phyloP scores from a whole-genome alignment of 768 basidiomycete genomes.

The Lentinula sp. region DNA sequence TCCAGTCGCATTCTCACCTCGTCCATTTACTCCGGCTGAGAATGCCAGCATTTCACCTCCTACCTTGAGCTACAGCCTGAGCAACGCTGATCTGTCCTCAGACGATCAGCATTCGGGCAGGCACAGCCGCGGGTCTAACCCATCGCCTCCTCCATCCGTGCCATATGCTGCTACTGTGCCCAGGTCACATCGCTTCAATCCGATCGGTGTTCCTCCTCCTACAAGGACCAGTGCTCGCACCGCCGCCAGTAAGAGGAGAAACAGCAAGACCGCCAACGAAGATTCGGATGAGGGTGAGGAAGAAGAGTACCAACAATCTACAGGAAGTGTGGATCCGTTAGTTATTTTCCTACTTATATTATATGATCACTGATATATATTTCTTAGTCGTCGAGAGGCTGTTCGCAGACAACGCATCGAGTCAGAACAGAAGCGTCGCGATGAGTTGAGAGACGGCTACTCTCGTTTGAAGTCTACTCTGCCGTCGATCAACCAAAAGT shows the following conservation, averaged over 20 bases:
- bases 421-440: conserved; percentile 86
- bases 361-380: background rate
- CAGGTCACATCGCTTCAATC: conserved; percentile 76
- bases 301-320: conserved; percentile 58
- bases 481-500: conserved; percentile 87
- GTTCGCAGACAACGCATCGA: conserved; percentile 91
- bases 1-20: conserved; percentile 23
- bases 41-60: conserved; percentile 61
- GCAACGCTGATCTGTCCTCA: conserved; percentile 67
- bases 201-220: conserved; percentile 54
- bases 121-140: conserved; percentile 50
- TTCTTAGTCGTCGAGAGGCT: conserved; percentile 71
- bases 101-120: conserved; percentile 55
- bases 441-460: conserved; percentile 91
- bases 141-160: conserved; percentile 34
- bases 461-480: conserved; percentile 86
- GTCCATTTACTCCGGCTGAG: conserved; percentile 65
- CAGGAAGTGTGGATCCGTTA: conserved; percentile 50
- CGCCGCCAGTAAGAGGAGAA: conserved; percentile 34
- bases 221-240: conserved; percentile 46
- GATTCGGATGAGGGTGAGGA: conserved; percentile 64
- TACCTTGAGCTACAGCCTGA: conserved; percentile 60
- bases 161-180: conserved; percentile 59
- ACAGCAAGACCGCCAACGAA: conserved; percentile 45
- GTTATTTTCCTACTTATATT: conserved; percentile 11